Conservation (phyloP, 2,329 filamentous ascomycete genomes). For the Beauveria bassiana region DNA sequence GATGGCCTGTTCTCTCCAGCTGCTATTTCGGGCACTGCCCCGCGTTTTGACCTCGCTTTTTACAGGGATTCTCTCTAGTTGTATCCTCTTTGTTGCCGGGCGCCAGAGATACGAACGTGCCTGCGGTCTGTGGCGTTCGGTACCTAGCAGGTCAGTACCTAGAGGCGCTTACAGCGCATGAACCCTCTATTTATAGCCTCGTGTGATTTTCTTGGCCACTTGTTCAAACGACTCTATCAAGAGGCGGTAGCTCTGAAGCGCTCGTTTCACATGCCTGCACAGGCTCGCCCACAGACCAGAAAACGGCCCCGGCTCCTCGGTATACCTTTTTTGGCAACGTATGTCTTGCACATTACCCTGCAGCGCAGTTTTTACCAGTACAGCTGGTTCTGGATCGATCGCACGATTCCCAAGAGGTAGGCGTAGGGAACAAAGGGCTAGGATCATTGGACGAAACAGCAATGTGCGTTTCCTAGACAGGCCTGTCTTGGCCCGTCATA, state of each 20-base stretch:
- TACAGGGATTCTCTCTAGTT: not conserved
- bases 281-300: not conserved
- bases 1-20: not conserved
- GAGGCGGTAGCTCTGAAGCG: not conserved
- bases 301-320: not conserved
- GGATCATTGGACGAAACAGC: no score
- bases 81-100: no score
- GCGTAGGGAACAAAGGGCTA: no score
- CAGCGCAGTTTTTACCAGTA: not conserved
- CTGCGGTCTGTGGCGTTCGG: not conserved
- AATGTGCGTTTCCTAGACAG: no score
- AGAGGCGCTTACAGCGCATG: not conserved
- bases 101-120: not conserved
- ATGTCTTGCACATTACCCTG: not conserved
- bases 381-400: not conserved
- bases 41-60: not conserved
- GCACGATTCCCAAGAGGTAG: no score
- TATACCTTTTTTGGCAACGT: not conserved
- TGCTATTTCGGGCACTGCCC: slow-evolving; percentile 7
- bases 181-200: slow-evolving; percentile 4
- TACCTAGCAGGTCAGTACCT: not conserved
- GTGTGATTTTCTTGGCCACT: not conserved
- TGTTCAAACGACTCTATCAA: not conserved
- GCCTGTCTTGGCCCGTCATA: no score
- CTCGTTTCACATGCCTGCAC: not conserved